phyloP scores from a whole-genome alignment of 2,329 filamentous ascomycete species.

The Akanthomyces muscarius region DNA sequence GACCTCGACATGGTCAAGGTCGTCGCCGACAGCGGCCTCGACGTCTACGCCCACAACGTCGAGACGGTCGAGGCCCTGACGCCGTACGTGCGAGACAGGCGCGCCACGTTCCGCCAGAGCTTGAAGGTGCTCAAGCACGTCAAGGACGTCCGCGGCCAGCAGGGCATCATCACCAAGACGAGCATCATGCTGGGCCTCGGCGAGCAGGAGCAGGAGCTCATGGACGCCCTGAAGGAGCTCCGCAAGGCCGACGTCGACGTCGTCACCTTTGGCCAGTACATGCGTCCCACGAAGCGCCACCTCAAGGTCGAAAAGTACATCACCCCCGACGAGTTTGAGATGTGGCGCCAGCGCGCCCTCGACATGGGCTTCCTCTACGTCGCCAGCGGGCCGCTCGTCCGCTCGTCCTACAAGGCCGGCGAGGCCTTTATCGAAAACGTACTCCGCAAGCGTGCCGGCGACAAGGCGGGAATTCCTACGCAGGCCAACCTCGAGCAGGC shows the following conservation, averaged over 20 bases:
- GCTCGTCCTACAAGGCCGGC: constrained; percentile 95
- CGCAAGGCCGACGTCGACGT: constrained; percentile 81
- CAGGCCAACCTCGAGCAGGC: constrained; percentile 36
- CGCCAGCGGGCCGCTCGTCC: constrained; percentile 85
- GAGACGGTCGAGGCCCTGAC: constrained; percentile 92
- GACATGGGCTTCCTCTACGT: constrained; percentile 97
- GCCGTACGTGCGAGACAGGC: constrained; percentile 81
- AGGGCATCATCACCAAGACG: constrained; percentile 92
- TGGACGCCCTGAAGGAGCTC: constrained; percentile 74
- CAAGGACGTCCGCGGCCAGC: constrained; percentile 65
- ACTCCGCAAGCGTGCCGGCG: constrained; percentile 69
- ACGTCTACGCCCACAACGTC: constrained; percentile 96
- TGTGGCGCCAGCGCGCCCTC: constrained; percentile 84
- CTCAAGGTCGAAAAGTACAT: constrained; percentile 97
- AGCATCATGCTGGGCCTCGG: constrained; percentile 95
- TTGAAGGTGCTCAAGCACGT: constrained; percentile 74
- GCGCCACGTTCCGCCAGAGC: constrained; percentile 85
- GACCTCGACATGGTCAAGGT: constrained; percentile 81
- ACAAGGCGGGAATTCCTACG: constrained; percentile 32
- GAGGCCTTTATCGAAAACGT: constrained; percentile 99
- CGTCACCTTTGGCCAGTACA: constrained; percentile 99
- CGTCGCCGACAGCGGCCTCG: constrained; percentile 82
- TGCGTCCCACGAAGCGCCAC: constrained; percentile 96
- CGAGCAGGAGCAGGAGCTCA: constrained; percentile 83
- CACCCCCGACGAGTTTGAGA: constrained; percentile 84